phyloP scores from a whole-genome alignment of 208 protist species.

The Leishmania tropica region DNA sequence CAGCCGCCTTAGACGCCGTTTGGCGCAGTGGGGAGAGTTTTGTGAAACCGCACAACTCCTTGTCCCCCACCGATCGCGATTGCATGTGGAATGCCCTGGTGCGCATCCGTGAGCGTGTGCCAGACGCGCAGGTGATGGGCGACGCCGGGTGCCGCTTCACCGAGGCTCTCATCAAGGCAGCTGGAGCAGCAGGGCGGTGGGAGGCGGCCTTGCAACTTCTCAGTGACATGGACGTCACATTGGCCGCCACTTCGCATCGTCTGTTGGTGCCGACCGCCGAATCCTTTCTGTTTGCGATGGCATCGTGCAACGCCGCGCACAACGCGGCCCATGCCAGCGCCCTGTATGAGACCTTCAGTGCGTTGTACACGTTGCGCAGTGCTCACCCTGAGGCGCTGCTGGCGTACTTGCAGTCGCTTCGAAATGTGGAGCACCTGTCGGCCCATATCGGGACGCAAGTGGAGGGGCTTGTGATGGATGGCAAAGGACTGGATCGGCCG shows the following conservation, averaged over 20 bases:
- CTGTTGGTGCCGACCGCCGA: conserved; percentile 78
- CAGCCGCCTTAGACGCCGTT: conserved; percentile 77
- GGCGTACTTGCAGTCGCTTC: conserved; percentile 72
- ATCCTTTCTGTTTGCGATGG: conserved; percentile 73
- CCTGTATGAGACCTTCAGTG: conserved; percentile 39
- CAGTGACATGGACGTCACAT: conserved; percentile 42
- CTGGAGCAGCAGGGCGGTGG: conserved; percentile 55
- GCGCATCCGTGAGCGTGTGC: conserved; percentile 34
- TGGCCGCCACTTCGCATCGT: conserved; percentile 42
- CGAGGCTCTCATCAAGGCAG: conserved; percentile 73
- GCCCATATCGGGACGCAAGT: conserved; percentile 37
- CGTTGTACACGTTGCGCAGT: conserved; percentile 51
- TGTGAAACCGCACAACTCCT: conserved; percentile 37
- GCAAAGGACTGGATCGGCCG: conserved; percentile 60
- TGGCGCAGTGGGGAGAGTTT: conserved; percentile 78
- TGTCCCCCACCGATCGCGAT: conserved; percentile 28
- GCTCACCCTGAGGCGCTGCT: conserved; percentile 73
- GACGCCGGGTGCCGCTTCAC: conserved; percentile 81
- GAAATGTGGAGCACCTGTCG: conserved; percentile 44
- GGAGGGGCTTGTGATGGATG: conserved; percentile 50
- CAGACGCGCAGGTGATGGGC: conserved; percentile 43
- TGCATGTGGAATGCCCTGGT: conserved; percentile 39
- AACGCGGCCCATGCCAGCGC: conserved; percentile 59
- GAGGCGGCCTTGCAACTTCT: conserved; percentile 60
- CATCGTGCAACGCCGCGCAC: conserved; percentile 57